Evolutionary conservation across 2,329 filamentous ascomycete genomes (phyloP).

Genomic region (Waltergamsia citrina): DNA sequence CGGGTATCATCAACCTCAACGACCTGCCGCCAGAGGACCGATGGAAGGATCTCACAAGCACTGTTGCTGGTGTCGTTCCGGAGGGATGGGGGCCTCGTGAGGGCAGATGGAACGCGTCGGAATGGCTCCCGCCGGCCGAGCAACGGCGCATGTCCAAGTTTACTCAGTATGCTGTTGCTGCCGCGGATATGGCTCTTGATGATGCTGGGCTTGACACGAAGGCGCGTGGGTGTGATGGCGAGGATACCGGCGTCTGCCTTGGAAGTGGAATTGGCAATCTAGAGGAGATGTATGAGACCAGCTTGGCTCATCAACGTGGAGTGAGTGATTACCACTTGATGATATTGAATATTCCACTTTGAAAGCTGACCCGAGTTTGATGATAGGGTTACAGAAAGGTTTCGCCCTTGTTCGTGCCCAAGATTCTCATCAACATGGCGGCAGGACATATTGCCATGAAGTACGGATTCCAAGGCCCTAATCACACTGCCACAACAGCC

Average conservation of each 20-base stretch:
- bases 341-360: neutral
- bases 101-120: constrained; percentile 38
- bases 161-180: constrained; percentile 83
- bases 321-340: constrained; percentile 35
- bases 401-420: constrained; percentile 86
- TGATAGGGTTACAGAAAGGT: constrained; percentile 84
- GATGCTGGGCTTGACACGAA: constrained; percentile 74
- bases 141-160: constrained; percentile 82
- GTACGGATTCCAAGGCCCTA: constrained; percentile 81
- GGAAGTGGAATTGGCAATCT: constrained; percentile 95
- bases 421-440: constrained; percentile 87
- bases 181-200: constrained; percentile 73
- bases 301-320: constrained; percentile 62
- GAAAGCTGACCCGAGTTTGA: neutral
- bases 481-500: constrained; percentile 86
- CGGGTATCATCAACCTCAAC: constrained; percentile 68
- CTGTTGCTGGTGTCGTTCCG: constrained; percentile 77
- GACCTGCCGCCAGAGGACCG: constrained; percentile 41
- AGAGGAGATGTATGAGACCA: constrained; percentile 80
- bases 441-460: constrained; percentile 93
- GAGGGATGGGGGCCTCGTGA: constrained; percentile 17
- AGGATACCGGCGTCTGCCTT: constrained; percentile 80
- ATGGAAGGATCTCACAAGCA: constrained; percentile 71
- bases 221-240: constrained; percentile 49
- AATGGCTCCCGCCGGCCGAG: constrained; percentile 45